Percentiles rank a stretch among this genome's conserved stretches.
Conservation (phyloP, 768 basidiomycete species). For the Boletus reticulatus region DNA sequence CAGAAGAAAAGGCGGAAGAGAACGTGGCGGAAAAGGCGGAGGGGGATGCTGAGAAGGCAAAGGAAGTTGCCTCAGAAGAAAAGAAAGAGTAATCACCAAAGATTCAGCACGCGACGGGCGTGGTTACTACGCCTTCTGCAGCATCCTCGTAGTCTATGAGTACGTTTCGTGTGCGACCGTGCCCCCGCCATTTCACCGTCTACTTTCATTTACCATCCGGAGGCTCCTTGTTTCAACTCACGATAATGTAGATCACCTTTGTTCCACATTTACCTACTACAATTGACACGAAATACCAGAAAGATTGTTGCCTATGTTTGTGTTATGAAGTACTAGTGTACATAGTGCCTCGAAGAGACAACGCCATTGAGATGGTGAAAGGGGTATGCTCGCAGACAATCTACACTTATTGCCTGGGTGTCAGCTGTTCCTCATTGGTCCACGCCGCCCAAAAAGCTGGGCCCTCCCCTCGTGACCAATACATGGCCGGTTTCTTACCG, state of each 20-base stretch:
- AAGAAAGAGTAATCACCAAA: constrained; percentile 27
- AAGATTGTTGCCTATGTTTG: neutral
- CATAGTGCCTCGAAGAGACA: neutral
- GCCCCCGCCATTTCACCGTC: neutral
- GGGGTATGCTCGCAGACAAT: neutral
- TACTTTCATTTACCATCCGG: constrained; percentile 10
- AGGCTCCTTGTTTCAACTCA: constrained; percentile 4
- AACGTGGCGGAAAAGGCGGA: constrained; percentile 25
- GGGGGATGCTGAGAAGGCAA: constrained; percentile 37
- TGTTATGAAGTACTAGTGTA: neutral
- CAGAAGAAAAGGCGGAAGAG: constrained; percentile 28
- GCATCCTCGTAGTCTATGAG: constrained; percentile 2
- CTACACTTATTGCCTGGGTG: constrained; percentile 14
- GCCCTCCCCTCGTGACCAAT: constrained; percentile 71
- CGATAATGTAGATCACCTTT: constrained; percentile 31
- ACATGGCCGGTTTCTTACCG: constrained; percentile 60
- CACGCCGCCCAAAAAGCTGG: constrained; percentile 75
- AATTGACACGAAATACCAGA: constrained; percentile 28
- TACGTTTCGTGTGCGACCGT: constrained; percentile 8
- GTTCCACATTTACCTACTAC: constrained; percentile 30
- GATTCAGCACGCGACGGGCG: neutral
- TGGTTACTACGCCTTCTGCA: constrained; percentile 2
- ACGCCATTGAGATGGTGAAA: neutral
- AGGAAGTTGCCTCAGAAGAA: constrained; percentile 27
- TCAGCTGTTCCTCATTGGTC: constrained; percentile 59